Conservation (phyloP, 2,329 filamentous ascomycete species). For the Clonostachys rosea region DNA sequence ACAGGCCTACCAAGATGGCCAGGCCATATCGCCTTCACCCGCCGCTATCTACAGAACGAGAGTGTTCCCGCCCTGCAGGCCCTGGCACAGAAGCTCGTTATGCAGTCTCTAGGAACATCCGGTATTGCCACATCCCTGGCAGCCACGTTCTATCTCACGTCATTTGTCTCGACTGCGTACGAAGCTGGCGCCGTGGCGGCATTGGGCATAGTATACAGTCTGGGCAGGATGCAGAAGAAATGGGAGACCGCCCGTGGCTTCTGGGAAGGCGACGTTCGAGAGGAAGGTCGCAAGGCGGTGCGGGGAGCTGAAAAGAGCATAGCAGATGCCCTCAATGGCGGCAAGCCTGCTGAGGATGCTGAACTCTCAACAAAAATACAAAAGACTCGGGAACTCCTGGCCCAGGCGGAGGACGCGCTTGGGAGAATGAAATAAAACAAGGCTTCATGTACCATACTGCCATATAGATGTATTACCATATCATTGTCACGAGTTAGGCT, state of each 20-base stretch:
- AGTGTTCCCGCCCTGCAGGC: conserved; percentile 69
- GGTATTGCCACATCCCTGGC: conserved; percentile 53
- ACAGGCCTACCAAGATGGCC: conserved; percentile 57
- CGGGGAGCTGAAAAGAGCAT: conserved; percentile 50
- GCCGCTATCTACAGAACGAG: conserved; percentile 60
- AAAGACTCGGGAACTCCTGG: conserved; percentile 37
- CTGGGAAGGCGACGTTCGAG: conserved; percentile 64
- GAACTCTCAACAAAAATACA: conserved; percentile 22
- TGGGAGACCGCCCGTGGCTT: conserved; percentile 57
- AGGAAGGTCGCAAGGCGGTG: conserved; percentile 61
- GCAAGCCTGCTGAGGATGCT: not conserved
- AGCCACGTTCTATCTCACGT: conserved; percentile 51
- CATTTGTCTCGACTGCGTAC: conserved; percentile 47
- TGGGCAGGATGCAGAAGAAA: conserved; percentile 54
- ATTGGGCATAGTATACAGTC: conserved; percentile 54
- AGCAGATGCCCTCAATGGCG: conserved; percentile 34
- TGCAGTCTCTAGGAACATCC: conserved; percentile 72
- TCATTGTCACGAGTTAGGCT: no score
- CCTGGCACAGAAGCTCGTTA: conserved; percentile 67
- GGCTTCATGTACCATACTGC: not conserved
- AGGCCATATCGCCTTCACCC: conserved; percentile 65
- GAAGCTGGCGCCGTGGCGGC: conserved; percentile 60
- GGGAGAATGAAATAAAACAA: conserved; percentile 34
- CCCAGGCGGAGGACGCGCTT: conserved; percentile 44
- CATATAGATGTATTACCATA: not conserved